phyloP scores from a whole-genome alignment of 257 asterid genomes.

The Mitragyna speciosa region DNA sequence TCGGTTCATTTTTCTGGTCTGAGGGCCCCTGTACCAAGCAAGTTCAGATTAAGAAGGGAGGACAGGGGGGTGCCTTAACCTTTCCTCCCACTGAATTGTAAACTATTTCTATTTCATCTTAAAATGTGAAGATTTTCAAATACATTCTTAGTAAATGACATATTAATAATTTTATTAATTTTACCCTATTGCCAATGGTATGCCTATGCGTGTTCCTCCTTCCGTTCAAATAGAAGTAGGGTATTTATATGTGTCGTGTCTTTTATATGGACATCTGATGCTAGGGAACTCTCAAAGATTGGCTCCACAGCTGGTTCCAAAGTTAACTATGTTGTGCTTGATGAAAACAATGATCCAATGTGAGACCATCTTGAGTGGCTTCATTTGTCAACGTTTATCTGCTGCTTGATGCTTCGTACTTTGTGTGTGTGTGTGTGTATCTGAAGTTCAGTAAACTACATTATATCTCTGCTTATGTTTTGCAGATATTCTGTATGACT shows the following conservation, averaged over 20 bases:
- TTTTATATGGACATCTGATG: too few species aligned
- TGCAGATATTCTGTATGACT: constrained; percentile 89
- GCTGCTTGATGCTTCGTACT: background rate
- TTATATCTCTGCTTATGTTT: constrained; percentile 1
- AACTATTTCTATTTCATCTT: background rate
- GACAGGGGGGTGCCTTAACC: background rate
- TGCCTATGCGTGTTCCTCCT: background rate
- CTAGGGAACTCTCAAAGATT: background rate
- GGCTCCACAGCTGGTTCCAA: background rate
- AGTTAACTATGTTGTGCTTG: background rate
- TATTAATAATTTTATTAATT: background rate
- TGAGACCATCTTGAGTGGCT: background rate
- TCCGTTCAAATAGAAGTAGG: too few species aligned
- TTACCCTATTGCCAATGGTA: background rate
- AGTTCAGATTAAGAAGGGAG: background rate
- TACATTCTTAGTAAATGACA: background rate
- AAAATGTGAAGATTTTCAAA: background rate
- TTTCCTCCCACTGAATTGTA: too few species aligned
- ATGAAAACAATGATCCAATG: background rate
- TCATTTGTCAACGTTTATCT: background rate
- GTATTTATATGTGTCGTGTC: too few species aligned
- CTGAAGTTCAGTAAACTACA: background rate
- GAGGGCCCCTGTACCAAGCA: background rate
- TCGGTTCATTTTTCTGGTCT: background rate
- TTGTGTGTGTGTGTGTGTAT: too few species aligned